Evolutionary conservation across 2,329 filamentous ascomycete genomes (phyloP).

Genomic region (Ceratocystiopsis minuta): DNA sequence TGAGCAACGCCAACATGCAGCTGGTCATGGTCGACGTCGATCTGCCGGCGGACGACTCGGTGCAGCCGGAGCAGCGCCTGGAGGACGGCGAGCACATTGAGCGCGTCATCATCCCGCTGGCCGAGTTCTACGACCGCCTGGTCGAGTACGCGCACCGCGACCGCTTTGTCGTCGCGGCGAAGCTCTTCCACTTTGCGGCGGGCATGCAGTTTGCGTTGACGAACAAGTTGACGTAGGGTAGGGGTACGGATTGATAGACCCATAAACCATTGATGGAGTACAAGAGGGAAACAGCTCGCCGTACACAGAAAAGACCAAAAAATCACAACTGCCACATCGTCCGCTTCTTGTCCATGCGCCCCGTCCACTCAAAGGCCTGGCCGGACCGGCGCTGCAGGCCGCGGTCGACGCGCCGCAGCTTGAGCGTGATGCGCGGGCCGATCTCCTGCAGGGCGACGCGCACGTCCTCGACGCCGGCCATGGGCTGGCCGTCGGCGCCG

Average conservation of each 20-base stretch:
- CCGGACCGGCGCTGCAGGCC: conserved; percentile 52
- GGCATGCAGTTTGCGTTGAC: conserved; percentile 32
- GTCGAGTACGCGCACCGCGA: conserved; percentile 27
- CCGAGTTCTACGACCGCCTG: conserved; percentile 35
- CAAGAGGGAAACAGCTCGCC: too few relatives aligned
- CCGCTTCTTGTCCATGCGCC: conserved; percentile 80
- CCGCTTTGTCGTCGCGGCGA: conserved; percentile 35
- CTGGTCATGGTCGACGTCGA: conserved; percentile 41
- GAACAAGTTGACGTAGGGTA: conserved; percentile 13
- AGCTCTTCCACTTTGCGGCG: conserved; percentile 42
- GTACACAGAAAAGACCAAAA: too few relatives aligned
- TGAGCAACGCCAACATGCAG: conserved; percentile 43
- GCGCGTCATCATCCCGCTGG: conserved; percentile 37
- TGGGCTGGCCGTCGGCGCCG: conserved; percentile 61
- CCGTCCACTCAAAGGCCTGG: conserved; percentile 85
- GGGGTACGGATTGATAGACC: too few relatives aligned
- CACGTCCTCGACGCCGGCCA: conserved; percentile 73
- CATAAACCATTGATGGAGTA: too few relatives aligned
- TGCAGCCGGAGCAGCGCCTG: conserved; percentile 36
- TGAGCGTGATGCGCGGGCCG: conserved; percentile 56
- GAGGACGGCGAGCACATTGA: conserved; percentile 46
- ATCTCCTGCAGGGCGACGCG: conserved; percentile 79
- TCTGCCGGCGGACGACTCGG: conserved; percentile 26
- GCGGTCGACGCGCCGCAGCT: conserved; percentile 79
- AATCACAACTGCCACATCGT: conserved; percentile 75